Evolutionary conservation across 2,329 filamentous ascomycete species (phyloP).

Genomic region (Botryotinia globosa): DNA sequence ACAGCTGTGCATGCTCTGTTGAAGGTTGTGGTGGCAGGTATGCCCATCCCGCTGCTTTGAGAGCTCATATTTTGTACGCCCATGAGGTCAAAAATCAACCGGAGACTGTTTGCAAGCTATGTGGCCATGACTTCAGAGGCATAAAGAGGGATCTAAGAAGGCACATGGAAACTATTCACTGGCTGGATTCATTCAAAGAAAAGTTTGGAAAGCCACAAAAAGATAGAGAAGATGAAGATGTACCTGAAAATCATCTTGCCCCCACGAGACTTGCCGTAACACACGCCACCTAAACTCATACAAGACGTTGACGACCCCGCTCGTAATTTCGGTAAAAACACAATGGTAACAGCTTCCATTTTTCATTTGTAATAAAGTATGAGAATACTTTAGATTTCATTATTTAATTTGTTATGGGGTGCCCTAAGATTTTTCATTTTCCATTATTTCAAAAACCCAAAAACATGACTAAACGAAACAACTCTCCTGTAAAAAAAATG

Average conservation of each 20-base stretch:
- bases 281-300: accelerated
- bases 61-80: accelerated
- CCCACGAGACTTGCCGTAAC: neutral
- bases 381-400: neutral
- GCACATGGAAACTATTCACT: neutral
- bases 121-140: neutral
- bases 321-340: neutral
- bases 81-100: neutral
- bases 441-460: neutral
- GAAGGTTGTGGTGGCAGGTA: neutral
- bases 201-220: neutral
- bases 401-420: neutral
- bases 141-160: accelerated
- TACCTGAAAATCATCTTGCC: neutral
- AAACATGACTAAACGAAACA: neutral
- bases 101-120: neutral
- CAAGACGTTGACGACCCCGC: neutral
- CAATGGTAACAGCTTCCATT: neutral
- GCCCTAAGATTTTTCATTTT: neutral
- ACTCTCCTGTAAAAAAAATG: neutral
- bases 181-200: neutral
- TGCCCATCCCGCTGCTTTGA: accelerated
- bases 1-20: neutral
- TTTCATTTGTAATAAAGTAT: neutral
- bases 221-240: neutral